Percentiles rank a stretch among this genome's conserved stretches.
phyloP scores from a whole-genome alignment of 1,284 basidiomycete genomes.

The Moesziomyces globuligerus region DNA sequence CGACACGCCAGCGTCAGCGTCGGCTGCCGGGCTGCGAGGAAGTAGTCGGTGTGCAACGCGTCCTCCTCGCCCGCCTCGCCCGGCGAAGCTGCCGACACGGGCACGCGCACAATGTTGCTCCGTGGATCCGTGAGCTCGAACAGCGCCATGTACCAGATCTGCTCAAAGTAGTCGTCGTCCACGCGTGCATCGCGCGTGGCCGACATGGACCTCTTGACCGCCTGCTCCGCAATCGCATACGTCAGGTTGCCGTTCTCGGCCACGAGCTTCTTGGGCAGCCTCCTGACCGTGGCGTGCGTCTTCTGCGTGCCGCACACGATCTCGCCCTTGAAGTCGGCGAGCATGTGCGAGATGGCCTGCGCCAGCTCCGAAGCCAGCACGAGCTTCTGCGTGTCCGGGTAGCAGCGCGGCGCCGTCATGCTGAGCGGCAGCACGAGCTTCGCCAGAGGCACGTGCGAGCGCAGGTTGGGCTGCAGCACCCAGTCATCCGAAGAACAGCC shows the following conservation, averaged over 20 bases:
- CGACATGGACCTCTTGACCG: constrained; percentile 43
- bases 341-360: constrained; percentile 40
- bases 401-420: constrained; percentile 38
- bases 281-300: constrained; percentile 32
- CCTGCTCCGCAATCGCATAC: constrained; percentile 24
- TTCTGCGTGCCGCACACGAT: constrained; percentile 53
- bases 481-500: constrained; percentile 57
- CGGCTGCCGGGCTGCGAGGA: constrained; percentile 37
- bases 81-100: constrained; percentile 7
- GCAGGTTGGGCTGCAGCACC: constrained; percentile 40
- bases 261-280: constrained; percentile 18
- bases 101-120: constrained; percentile 33
- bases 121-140: constrained; percentile 51
- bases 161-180: constrained; percentile 50
- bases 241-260: constrained; percentile 30
- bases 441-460: constrained; percentile 48
- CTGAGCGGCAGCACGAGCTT: constrained; percentile 41
- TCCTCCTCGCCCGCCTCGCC: constrained; percentile 4
- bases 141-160: constrained; percentile 61
- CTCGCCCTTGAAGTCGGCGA: constrained; percentile 57
- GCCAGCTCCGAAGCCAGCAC: constrained; percentile 59
- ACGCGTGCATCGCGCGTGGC: constrained; percentile 25
- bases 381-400: constrained; percentile 63
- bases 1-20: constrained; percentile 37
- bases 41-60: constrained; percentile 8